Base-by-base conservation (phyloP, 177 flowering plant species). In the Vitis hybrid region DNA sequence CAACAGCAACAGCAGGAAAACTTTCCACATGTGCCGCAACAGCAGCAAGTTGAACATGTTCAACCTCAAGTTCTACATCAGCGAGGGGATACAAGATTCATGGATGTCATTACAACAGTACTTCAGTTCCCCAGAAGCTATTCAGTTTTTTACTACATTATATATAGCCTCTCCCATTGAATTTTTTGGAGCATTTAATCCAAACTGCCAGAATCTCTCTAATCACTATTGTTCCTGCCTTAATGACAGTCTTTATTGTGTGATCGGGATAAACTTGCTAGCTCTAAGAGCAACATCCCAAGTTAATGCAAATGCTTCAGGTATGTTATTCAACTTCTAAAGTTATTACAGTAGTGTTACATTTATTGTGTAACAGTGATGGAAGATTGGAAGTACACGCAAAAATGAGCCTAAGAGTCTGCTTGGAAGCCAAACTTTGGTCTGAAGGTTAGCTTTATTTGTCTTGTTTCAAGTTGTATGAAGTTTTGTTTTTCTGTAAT, bases 301-400 rank as follows among this genome's bases (percentile, higher is more conserved):
- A 94, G 77, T 81, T 96, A 67, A 93, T 96, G 99, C 91, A 93
- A 82, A 86, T 96, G 98, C 93, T 96, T 78, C 97, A 96, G 99
- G 99, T 95, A 71, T 64, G 30, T 51, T 32, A 66, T 56, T 21
- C 4, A 27, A 7, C 15, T 3, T 10, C 21, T 30, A 11, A n/a
- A 30, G 9, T 20, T 27, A 11, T 30, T 13, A 2, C 3, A 59
- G 62, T 9, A 9, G 63, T 24, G 63, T 11, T 61, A 11, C 35
- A 54, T 54, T 30, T 46, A 10, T 46, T 14, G 18, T 18, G 54
- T 18, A n/a, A 35, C 9, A 35, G 9, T 35, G 46, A 35, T 27
- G 27, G 27, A 27, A 27, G 27, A 27, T 27, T 5, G 46, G 9
- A 1, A 35, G 46, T 7, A 35, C 46, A 35, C 46, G 9, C 9